Base-by-base conservation (phyloP, 2,329 filamentous ascomycete species). In the Fusarium siculi region DNA sequence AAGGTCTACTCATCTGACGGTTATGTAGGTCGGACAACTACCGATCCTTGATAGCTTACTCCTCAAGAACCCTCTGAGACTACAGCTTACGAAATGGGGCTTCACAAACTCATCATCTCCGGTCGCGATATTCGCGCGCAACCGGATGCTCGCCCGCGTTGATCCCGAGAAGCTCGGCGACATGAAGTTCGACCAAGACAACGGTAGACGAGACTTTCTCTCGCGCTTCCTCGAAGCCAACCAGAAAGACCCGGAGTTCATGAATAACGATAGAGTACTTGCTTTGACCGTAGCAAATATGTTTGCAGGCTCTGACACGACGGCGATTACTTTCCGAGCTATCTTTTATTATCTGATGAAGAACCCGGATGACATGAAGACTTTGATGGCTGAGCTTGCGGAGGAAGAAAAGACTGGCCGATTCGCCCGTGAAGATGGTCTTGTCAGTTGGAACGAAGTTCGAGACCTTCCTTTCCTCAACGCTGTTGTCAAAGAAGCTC, bases 401-500 rank as follows among this genome's bases (percentile, higher is more conserved):
- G 82, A 81, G 1, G 88, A 89, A 0, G 87, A 87, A 1, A 80
- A 81, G 28, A 77, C 81, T 28, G 91, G 90, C 6, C 79, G 76
- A 12, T 89, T 89, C 67, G 78, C 79, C 28, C 85, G 87, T 74
- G 78, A 77, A 56, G 81, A 85, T 19, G 88, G 88, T 5, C 85
- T 90, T 9, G 90, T 94, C 4, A 90, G 89, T 9, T 93, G 91
- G 91, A 80, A 88, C 49, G 91, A 94, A 81, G 87, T 86, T 37
- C 91, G 93, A 79, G 88, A 88, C 54, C 85, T 96, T 3, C 89
- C 89, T 0, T 96, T 95, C 80, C 88, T 96, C 15, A 91, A 94
- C 75, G 93, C 93, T 5, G 90, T 90, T 58, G 87, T 96, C 76
- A 93, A 95, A 77, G 93, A 96, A 80, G 89, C 91, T 10, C 92